Evolutionary conservation across 495 filamentous ascomycete species (phyloP).

Genomic region (Neurospora hispaniola): DNA sequence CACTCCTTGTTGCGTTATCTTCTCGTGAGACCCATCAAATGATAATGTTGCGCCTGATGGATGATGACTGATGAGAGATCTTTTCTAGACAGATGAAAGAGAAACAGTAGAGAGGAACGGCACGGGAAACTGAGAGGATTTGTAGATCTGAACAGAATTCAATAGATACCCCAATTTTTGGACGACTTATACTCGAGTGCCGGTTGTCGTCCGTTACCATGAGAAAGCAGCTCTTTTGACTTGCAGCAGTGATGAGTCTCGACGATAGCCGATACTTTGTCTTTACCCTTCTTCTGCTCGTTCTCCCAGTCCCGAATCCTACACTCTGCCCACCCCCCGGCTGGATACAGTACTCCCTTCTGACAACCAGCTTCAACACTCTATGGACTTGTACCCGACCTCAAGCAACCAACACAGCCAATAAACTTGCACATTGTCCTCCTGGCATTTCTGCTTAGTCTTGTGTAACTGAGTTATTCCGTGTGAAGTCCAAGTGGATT

Average conservation of each 20-base stretch:
- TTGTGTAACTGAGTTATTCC: too few relatives aligned
- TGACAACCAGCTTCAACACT: neutral
- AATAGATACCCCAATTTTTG: constrained; percentile 26
- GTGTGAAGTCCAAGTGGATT: too few relatives aligned
- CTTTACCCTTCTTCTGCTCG: neutral
- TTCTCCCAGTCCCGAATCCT: neutral
- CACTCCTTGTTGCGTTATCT: neutral
- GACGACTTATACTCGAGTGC: constrained; percentile 18
- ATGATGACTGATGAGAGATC: constrained; percentile 17
- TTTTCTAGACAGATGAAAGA: neutral
- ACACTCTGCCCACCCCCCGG: neutral
- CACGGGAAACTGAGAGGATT: constrained; percentile 2
- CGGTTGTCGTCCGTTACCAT: neutral
- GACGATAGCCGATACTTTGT: neutral
- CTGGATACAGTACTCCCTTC: neutral
- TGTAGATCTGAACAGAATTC: constrained; percentile 21
- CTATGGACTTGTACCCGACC: neutral
- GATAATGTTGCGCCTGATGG: neutral
- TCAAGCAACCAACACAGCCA: neutral
- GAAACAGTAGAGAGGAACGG: neutral
- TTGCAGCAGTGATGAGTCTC: neutral
- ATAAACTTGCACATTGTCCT: too few relatives aligned
- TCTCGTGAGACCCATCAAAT: neutral
- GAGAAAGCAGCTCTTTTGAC: neutral
- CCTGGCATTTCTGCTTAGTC: too few relatives aligned